Base-by-base conservation (phyloP, 73 alveolate species). In the Blepharisma stoltei region DNA sequence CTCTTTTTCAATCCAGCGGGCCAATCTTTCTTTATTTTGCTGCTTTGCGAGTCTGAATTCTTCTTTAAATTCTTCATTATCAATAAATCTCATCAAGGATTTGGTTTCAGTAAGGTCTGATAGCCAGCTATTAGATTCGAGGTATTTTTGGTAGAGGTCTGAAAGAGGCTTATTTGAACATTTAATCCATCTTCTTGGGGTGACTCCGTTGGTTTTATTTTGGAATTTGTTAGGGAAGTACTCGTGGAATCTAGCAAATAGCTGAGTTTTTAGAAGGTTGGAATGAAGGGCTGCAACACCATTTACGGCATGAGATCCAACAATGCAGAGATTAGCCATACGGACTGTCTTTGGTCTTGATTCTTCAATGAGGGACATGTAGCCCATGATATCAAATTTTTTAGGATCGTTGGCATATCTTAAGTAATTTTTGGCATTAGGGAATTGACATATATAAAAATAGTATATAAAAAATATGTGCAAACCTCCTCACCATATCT, bases 121-220 rank as follows among this genome's bases (percentile, higher is more conserved):
- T 14, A 69, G 60, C 79, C 79, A 69, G 5, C 32, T 14, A 69
- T 69, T 18, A 46, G 67, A 44, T 7, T 94, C 84, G 76, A 96
- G 81, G 97, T 97, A 93, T 69, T 92, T 93, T 54, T 96, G 85
- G 81, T 92, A 94, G 68, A 97, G 83, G 1, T 76, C 86, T 55
- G 95, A 79, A 43, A 97, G 94, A 37, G 87, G 95, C 0, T 98
- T 98, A 87, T 96, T 96, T 66, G 97, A 93, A 76, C 99, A 96
- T 82, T 97, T 96, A 11, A 97, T 85, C 99, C 99, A 97, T 80
- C 99, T 90, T 45, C 99, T 80, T 6, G 98, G 98, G 23, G 99
- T 97, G 44, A 97, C 99, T 6, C 99, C 99, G 83, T 91, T 91
- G 47, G 97, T 91, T 76, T 83, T 84, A 71, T 91, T 91, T 81